Base-by-base conservation (phyloP, 1,284 basidiomycete species). In the Mycena sp. region DNA sequence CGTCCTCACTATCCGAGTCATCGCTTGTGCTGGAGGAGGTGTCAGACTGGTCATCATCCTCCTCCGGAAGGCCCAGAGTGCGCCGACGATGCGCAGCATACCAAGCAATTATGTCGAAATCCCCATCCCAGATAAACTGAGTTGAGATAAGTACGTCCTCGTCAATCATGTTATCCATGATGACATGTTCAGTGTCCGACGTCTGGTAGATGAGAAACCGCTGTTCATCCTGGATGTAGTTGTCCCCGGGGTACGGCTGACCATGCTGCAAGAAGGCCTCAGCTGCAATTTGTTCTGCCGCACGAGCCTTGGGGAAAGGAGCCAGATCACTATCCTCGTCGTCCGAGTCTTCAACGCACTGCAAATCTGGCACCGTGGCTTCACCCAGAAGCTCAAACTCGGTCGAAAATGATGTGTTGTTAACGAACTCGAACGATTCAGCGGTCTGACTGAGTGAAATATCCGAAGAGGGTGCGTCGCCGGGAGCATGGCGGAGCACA, bases 201-300 rank as follows among this genome's bases (percentile, higher is more conserved):
- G 29, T 35, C 40, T 44, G 55, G 26, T 58, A 58, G 29, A 58
- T 30, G 4, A 49, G 5, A 44, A 58, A 58, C 11, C 55, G 55
- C 14, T 16, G 17, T 3, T 43, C 37, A 16, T 48, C 40, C 4
- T 41, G 23, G 23, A 37, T 19, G 23, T 17, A 16, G 17, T 25
- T 26, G 28, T 52, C 37, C 9, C 58, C 58, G 10, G 58, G 58
- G 32, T 44, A 60, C 12, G 46, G 57, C 48, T 58, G 57, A 6
- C 29, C 28, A 29, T 25, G 23, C 46, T 50, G 57, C 21, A 60
- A 19, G 19, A 35, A 29, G 1, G 29, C 25, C 25, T 46, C 49
- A 19, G 21, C 41, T 10, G 37, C 40, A 25, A 37, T 53, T 38
- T 30, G 26, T 26, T 17, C 16, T 16, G 26, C 21, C 16, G 26